These are phyloP conservation scores for Nicotiana paniculata DNA, from an alignment of 257 asterid genomes.

Conservation along the genomic window DNA sequence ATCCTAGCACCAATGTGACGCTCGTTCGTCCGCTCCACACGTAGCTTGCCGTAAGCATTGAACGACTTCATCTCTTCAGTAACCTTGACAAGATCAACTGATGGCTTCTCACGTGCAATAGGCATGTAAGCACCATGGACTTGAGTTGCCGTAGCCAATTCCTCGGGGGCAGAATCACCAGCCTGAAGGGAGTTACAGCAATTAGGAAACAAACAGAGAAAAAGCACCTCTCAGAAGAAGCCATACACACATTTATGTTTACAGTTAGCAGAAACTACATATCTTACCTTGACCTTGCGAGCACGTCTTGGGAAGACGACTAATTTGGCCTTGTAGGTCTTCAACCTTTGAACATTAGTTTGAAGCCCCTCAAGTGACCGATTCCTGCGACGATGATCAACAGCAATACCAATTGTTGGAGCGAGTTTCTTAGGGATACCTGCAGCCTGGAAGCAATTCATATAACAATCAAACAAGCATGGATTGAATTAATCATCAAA, in stretches of 20 bases:
- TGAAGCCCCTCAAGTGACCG: conserved; percentile 72
- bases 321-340: conserved; percentile 68
- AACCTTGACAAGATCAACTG: conserved; percentile 14
- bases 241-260: neutral
- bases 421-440: conserved; percentile 67
- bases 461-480: neutral
- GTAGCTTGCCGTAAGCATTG: neutral
- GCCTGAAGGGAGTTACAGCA: neutral
- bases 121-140: neutral
- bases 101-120: conserved; percentile 3
- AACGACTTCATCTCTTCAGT: neutral
- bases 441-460: conserved; percentile 42
- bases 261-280: neutral
- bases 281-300: conserved; percentile 46
- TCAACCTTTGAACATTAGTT: conserved; percentile 59
- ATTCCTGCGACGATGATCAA: conserved; percentile 64
- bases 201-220: neutral
- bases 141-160: conserved; percentile 5
- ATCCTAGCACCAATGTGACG: neutral
- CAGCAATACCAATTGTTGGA: conserved; percentile 71
- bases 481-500: neutral
- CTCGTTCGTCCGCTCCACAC: neutral
- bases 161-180: neutral
- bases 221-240: neutral
- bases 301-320: conserved; percentile 75